These are phyloP conservation scores for Mycena metata DNA, from an alignment of 768 basidiomycete species.

Conservation along the genomic window DNA sequence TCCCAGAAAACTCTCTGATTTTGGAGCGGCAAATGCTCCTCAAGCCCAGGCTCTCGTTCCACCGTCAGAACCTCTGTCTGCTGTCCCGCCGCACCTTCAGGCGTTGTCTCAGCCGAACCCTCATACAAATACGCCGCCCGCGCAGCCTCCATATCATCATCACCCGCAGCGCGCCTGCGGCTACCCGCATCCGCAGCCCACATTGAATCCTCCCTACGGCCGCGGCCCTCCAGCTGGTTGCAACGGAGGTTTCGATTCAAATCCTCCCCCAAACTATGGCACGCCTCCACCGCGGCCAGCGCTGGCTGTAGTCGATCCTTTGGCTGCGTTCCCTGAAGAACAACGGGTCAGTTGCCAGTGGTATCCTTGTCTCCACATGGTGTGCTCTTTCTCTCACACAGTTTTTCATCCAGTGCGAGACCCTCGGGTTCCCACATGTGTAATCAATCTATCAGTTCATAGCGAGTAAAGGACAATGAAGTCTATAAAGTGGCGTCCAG, in stretches of 20 bases:
- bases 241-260: conserved; percentile 28
- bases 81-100: conserved; percentile 64
- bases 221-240: conserved; percentile 42
- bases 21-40: conserved; percentile 49
- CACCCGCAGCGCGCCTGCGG: conserved; percentile 40
- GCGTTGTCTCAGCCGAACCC: conserved; percentile 49
- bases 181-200: conserved; percentile 22
- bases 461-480: neutral
- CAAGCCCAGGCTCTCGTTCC: conserved; percentile 45
- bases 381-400: neutral
- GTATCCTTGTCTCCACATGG: conserved; percentile 58
- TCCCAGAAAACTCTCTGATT: conserved; percentile 73
- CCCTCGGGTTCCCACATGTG: conserved; percentile 17
- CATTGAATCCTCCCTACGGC: neutral
- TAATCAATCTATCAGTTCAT: neutral
- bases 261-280: conserved; percentile 25
- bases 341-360: conserved; percentile 66
- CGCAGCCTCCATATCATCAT: conserved; percentile 28
- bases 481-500: conserved; percentile 41
- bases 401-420: conserved; percentile 9
- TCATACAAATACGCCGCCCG: conserved; percentile 47
- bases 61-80: conserved; percentile 53
- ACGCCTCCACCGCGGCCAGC: conserved; percentile 29
- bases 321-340: conserved; percentile 35
- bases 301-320: conserved; percentile 20